These are phyloP conservation scores for Aspergillus neotritici DNA, from an alignment of 2,329 filamentous ascomycete genomes.

Conservation along the genomic window DNA sequence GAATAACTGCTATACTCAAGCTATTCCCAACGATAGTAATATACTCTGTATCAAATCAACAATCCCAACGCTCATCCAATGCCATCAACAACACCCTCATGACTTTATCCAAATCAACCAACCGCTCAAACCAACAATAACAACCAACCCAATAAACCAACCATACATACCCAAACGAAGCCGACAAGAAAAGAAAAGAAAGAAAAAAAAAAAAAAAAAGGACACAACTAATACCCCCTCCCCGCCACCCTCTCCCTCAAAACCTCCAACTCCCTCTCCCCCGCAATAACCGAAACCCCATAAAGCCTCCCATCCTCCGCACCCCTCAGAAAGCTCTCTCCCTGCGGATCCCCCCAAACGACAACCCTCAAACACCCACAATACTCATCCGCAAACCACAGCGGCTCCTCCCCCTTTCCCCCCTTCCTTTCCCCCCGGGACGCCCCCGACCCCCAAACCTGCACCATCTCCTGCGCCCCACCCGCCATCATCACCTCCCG, in stretches of 20 bases:
- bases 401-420: constrained; percentile 7
- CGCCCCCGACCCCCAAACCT: background rate
- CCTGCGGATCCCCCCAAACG: constrained; percentile 13
- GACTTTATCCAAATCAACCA: too few relatives aligned
- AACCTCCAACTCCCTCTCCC: constrained; percentile 13
- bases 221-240: background rate
- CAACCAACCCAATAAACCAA: too few relatives aligned
- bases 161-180: too few relatives aligned
- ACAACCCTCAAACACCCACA: constrained; percentile 11
- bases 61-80: too few relatives aligned
- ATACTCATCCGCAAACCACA: constrained; percentile 14
- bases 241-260: constrained; percentile 8
- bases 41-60: too few relatives aligned
- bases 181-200: too few relatives aligned
- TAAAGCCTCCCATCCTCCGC: constrained; percentile 1
- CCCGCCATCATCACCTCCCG: constrained; percentile 6
- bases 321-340: constrained; percentile 5
- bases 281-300: constrained; percentile 12
- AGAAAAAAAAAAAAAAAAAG: too few relatives aligned
- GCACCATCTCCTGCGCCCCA: constrained; percentile 6
- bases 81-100: too few relatives aligned
- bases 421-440: background rate
- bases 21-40: too few relatives aligned
- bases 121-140: too few relatives aligned
- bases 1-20: too few relatives aligned